phyloP scores from a whole-genome alignment of 306 rosid genomes.

The Corylus avellana region DNA sequence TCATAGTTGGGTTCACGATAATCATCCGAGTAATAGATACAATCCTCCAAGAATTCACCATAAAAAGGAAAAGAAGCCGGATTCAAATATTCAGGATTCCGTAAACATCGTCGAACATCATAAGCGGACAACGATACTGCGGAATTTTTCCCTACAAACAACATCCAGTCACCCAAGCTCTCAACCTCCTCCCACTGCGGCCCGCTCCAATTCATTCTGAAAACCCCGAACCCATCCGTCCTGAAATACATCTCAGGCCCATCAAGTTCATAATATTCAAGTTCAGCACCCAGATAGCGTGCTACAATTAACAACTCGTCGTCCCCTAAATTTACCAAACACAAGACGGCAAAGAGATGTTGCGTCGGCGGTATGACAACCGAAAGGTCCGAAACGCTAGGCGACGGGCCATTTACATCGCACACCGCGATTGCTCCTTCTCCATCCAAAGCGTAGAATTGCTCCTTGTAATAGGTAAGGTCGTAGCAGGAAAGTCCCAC shows the following conservation, averaged over 20 bases:
- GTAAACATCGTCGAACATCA: slow-evolving; percentile 46
- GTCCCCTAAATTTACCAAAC: slow-evolving; percentile 46
- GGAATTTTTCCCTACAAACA: slow-evolving; percentile 57
- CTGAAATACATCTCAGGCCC: not conserved
- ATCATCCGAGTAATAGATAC: slow-evolving; percentile 67
- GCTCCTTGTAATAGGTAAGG: slow-evolving; percentile 28
- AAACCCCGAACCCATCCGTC: slow-evolving; percentile 54
- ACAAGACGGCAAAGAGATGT: not conserved
- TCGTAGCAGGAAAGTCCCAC: slow-evolving; percentile 49
- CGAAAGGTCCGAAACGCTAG: slow-evolving; percentile 30
- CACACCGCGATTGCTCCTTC: slow-evolving; percentile 50
- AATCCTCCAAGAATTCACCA: not conserved
- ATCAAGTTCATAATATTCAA: too few species aligned
- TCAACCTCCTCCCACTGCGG: slow-evolving; percentile 43
- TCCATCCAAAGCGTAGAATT: slow-evolving; percentile 58
- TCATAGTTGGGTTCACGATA: slow-evolving; percentile 37
- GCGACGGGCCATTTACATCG: slow-evolving; percentile 31
- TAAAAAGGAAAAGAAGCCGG: too few species aligned
- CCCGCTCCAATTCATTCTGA: slow-evolving; percentile 51
- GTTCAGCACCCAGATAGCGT: too few species aligned
- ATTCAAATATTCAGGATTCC: not conserved
- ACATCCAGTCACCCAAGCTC: slow-evolving; percentile 46
- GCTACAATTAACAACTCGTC: slow-evolving; percentile 43
- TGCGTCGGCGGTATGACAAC: slow-evolving; percentile 24
- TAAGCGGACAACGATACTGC: slow-evolving; percentile 50